phyloP scores from a whole-genome alignment of 2,329 filamentous ascomycete genomes.

The Botrytis pseudocinerea region DNA sequence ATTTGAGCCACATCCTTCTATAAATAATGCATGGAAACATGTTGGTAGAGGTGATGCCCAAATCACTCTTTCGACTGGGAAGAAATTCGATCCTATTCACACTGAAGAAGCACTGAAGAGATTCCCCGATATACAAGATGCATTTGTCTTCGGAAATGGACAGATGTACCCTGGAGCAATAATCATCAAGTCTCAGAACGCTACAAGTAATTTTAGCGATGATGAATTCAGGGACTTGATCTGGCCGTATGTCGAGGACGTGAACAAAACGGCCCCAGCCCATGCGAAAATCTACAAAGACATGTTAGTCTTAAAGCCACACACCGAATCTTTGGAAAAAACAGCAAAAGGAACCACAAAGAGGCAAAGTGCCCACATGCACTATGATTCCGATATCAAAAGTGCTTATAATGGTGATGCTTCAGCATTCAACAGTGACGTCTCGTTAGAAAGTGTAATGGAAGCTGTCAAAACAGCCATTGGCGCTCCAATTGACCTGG shows the following conservation, averaged over 20 bases:
- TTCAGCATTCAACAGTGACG: neutral
- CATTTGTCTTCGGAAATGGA: slow-evolving; percentile 62
- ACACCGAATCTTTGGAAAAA: slow-evolving; percentile 44
- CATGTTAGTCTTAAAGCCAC: slow-evolving; percentile 8
- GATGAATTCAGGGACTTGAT: slow-evolving; percentile 4
- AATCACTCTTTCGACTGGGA: slow-evolving; percentile 63
- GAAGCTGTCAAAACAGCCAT: slow-evolving; percentile 41
- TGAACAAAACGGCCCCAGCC: neutral
- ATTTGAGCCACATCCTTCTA: slow-evolving; percentile 55
- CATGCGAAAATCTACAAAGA: slow-evolving; percentile 16
- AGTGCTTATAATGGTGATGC: neutral
- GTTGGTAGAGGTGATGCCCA: slow-evolving; percentile 62
- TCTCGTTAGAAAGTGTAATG: slow-evolving; percentile 33
- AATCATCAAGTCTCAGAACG: slow-evolving; percentile 48
- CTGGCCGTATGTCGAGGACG: slow-evolving; percentile 8
- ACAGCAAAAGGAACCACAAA: slow-evolving; percentile 62
- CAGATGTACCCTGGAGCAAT: slow-evolving; percentile 57
- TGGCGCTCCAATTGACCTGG: slow-evolving; percentile 38
- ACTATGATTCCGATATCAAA: slow-evolving; percentile 3
- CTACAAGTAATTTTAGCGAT: slow-evolving; percentile 40
- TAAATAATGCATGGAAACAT: slow-evolving; percentile 60
- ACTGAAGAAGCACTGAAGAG: slow-evolving; percentile 57
- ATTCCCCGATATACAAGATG: slow-evolving; percentile 49
- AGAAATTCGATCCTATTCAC: slow-evolving; percentile 46
- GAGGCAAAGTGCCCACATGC: neutral